Percentiles rank a stretch among this genome's conserved stretches.
These are phyloP conservation scores for Fusarium napiforme DNA, from an alignment of 2,329 filamentous ascomycete species.

Conservation along the genomic window DNA sequence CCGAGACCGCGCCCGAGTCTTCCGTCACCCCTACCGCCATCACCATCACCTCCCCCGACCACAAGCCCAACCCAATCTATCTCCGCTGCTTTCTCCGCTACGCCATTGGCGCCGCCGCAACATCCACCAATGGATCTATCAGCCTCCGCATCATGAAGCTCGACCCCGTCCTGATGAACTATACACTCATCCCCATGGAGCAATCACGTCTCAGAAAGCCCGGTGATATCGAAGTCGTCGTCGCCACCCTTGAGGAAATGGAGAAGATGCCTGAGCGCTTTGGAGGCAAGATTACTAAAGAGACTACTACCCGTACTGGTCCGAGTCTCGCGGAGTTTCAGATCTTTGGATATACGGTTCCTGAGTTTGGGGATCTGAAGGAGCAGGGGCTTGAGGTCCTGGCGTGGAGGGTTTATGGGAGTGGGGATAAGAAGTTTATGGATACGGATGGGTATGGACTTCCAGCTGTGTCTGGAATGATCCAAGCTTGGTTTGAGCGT, in stretches of 20 bases:
- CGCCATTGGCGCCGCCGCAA: background rate
- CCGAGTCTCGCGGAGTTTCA: background rate
- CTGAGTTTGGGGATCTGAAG: fast-evolving
- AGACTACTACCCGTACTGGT: fast-evolving
- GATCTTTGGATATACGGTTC: background rate
- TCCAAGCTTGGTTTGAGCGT: background rate
- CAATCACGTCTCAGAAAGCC: background rate
- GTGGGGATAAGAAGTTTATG: background rate
- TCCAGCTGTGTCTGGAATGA: fast-evolving
- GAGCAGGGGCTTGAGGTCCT: background rate
- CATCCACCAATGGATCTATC: background rate
- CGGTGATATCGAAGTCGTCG: background rate
- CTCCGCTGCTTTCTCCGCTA: background rate
- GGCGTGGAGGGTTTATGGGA: background rate
- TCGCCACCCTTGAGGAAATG: background rate
- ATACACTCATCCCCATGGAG: fast-evolving
- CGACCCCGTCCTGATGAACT: background rate
- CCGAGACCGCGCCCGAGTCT: too few relatives aligned
- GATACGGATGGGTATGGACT: background rate
- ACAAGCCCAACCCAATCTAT: background rate
- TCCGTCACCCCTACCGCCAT: background rate
- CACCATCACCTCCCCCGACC: background rate
- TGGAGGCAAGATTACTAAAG: background rate
- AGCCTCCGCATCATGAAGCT: background rate
- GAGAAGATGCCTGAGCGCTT: background rate